Base-by-base conservation (phyloP, 306 rosid genomes). In the Abrus precatorius region DNA sequence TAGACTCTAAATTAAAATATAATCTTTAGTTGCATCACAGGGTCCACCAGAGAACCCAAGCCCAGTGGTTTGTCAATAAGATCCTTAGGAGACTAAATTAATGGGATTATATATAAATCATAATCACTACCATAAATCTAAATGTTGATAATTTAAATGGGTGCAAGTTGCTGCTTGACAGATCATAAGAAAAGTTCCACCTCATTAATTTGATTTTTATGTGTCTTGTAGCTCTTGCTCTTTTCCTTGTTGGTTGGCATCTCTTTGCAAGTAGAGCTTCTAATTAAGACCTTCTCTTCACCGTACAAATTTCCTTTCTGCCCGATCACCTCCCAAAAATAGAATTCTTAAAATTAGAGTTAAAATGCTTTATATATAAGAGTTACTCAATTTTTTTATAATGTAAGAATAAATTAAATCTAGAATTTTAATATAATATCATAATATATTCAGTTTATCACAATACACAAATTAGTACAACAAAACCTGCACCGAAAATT, bases 41-140 rank as follows among this genome's bases (percentile, higher is more conserved):
- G 84, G 75, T 14, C 80, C 80, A 73, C 84, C 38, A 14, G 9
- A 41, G n/a, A 72, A 50, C 59, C 63, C 11, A 62, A n/a, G 38
- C 50, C 65, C 41, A 36, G 1, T 7, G 59, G 50, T 29, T 79
- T 34, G 33, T 70, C 34, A 33, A 50, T 12, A 32, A 59, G 13
- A 71, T 60, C 54, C 78, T 12, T 20, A 6, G 27, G 4, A 33
- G 63, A 30, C 5, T 50, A 64, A 43, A 27, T 66, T 65, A 33
- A 74, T 74, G 69, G 20, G 11, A 44, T 74, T 57, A 53, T 41
- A 6, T 20, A 44, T 27, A 4, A 50, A 20, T 20, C 20, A 20
- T 20, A 0, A 20, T 20, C 20, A 20, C 20, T 20, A 20, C 36
- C 69, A 3, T 3, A 9, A n/a, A 40, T 80, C 12, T 50, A 40